Conservation (phyloP, 495 filamentous ascomycete genomes). For the Neurospora africana region DNA sequence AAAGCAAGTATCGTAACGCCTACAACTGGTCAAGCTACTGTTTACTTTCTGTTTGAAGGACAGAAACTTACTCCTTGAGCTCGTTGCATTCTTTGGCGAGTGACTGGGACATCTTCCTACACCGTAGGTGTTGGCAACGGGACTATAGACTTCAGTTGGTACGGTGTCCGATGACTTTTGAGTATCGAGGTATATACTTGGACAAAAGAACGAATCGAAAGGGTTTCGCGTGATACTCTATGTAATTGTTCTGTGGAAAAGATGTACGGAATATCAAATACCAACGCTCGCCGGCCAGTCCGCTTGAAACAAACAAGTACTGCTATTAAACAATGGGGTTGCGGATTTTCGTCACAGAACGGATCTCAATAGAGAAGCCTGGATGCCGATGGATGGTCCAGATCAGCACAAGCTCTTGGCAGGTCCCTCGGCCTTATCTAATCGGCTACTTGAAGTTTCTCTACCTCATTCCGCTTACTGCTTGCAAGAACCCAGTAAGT, state of each 20-base stretch:
- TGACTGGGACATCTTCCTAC: conserved; percentile 42
- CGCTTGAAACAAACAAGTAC: background rate
- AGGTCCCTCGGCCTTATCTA: background rate
- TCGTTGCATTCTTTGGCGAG: conserved; percentile 67
- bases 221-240: background rate
- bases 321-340: background rate
- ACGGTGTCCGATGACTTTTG: background rate
- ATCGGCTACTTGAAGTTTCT: background rate
- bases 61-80: conserved; percentile 61
- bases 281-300: background rate
- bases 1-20: conserved; percentile 86
- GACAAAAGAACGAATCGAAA: background rate
- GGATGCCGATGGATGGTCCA: background rate
- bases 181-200: background rate
- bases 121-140: background rate
- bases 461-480: background rate
- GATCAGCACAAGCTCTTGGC: background rate
- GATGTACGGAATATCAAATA: background rate
- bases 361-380: background rate
- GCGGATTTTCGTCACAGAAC: background rate
- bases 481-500: background rate
- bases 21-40: conserved; percentile 20
- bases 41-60: background rate
- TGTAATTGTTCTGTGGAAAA: background rate
- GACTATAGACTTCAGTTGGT: background rate